Base-by-base conservation (phyloP, 2,329 filamentous ascomycete genomes). In the Onygenales sp. region DNA sequence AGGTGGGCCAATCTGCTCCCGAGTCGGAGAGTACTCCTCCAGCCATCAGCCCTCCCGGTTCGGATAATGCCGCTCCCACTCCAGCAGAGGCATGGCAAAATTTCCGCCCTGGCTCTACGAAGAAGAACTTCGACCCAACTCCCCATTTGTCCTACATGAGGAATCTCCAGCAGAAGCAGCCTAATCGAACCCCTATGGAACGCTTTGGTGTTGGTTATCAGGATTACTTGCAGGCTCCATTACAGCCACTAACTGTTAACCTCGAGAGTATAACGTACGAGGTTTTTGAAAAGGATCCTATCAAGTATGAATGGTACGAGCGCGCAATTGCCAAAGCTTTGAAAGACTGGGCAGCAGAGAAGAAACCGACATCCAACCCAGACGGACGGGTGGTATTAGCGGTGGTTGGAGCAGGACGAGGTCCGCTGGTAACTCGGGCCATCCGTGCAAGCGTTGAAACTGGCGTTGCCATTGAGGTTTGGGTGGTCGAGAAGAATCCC, bases 261-360 rank as follows among this genome's bases (percentile, higher is more conserved):
- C 78, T 98, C 11, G 94, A 98, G 68, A 95, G 90, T 46, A 87
- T 95, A 42, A 98, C 93, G 0, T 98, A 98, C 68, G 93, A 98
- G 67, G 92, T 97, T 2, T 98, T 98, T 63, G 93, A 98, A 68
- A 94, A 94, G 61, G 94, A 98, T 59, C 93, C 93, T 0, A 87
- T 98, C 71, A 98, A 98, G 71, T 98, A 98, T 67, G 84, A 90
- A 58, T 94, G 92, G 78, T 98, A 98, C 66, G 90, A 97, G 68
- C 77, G 80, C 45, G 93, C 93, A 11, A 86, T 94, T 53, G 81
- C 82, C 3, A 82, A 87, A 58, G 92, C 93, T 0, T 76, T 98
- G 57, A 77, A 74, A 10, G 91, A 97, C 63, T 94, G 93, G 85
- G 78, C 78, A 54, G 72, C 77, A 39, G 77, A 88, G 54, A 76